Percentiles rank a stretch among this genome's conserved stretches.
Evolutionary conservation across 225 moss, liverwort and hornwort genomes (phyloP).

Genomic region (Bryoerythrophyllum caledonicum): DNA sequence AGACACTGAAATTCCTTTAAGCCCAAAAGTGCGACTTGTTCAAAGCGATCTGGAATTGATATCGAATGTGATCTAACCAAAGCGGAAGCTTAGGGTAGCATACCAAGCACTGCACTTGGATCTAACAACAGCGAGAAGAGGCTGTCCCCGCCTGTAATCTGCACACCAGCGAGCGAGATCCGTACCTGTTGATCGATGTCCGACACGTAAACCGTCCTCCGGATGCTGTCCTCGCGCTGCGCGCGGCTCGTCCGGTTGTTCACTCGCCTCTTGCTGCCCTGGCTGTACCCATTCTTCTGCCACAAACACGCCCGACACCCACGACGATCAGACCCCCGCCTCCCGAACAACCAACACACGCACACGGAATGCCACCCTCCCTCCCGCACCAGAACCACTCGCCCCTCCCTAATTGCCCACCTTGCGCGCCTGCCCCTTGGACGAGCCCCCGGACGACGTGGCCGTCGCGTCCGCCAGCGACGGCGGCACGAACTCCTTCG

Average conservation of each 20-base stretch:
- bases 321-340: constrained; percentile 31
- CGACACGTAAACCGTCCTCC: constrained; percentile 90
- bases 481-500: constrained; percentile 86
- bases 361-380: constrained; percentile 21
- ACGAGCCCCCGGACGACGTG: constrained; percentile 44
- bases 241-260: constrained; percentile 90
- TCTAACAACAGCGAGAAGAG: not conserved
- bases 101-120: not conserved
- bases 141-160: not conserved
- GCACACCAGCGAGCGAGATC: constrained; percentile 2
- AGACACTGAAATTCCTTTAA: no score
- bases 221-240: constrained; percentile 95
- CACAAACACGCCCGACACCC: constrained; percentile 39
- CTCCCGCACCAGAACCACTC: no score
- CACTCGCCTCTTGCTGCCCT: constrained; percentile 73
- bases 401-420: constrained; percentile 65
- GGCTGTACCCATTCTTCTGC: constrained; percentile 89
- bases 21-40: no score
- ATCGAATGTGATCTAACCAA: no score
- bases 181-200: constrained; percentile 98
- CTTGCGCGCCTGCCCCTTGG: constrained; percentile 76
- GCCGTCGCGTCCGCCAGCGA: constrained; percentile 61
- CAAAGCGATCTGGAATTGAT: no score
- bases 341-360: not conserved
- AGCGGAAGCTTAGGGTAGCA: no score